Evolutionary conservation across 2,329 filamentous ascomycete species (phyloP), one percentile per base, ranked within the genome.

Genomic region (Colletotrichum orbiculare): DNA sequence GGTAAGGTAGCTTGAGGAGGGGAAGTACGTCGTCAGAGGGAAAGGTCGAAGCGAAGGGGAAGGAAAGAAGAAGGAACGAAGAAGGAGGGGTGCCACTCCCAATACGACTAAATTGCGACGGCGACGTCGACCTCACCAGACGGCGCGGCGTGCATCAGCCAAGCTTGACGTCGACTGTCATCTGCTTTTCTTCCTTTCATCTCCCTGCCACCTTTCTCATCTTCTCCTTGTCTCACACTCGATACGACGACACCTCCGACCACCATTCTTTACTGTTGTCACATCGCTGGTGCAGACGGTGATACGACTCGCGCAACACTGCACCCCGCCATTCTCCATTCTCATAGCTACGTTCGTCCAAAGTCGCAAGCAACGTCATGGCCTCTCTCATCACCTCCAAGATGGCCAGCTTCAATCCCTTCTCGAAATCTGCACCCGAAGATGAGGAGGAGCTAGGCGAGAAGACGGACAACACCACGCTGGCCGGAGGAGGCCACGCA

Each of bases 401-500:
- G 33, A 54, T 81, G 8, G 73, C 77, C 33, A 77, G 72, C 64
- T 72, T 83, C 49, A 82, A 79, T 48, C 77, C 77, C 5, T 78
- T 83, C 66, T 73, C 74, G 35, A 71, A 68, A 17, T 67, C 55
- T 33, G 58, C 68, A 6, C 48, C 68, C 33, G 68, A 74, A 25
- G 72, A 74, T 38, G 82, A 83, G 60, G 85, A 88, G 45, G 83
- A 87, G 38, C 71, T 77, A 37, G 85, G 86, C 60, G 83, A 87
- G 63, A 78, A 79, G 53, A 82, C 87, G 65, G 83, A 85, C 68
- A 72, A 71, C 53, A 71, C 74, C 61, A 84, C 79, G 43, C 78
- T 89, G 10, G 88, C 86, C 2, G 87, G 87, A 38, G 87, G 87
- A n/a, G 87, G 87, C 48, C 86, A 86, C 72, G 80, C 80, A 57